Base-by-base conservation (phyloP, 2,329 filamentous ascomycete genomes). In the Paecilomyces niveus region DNA sequence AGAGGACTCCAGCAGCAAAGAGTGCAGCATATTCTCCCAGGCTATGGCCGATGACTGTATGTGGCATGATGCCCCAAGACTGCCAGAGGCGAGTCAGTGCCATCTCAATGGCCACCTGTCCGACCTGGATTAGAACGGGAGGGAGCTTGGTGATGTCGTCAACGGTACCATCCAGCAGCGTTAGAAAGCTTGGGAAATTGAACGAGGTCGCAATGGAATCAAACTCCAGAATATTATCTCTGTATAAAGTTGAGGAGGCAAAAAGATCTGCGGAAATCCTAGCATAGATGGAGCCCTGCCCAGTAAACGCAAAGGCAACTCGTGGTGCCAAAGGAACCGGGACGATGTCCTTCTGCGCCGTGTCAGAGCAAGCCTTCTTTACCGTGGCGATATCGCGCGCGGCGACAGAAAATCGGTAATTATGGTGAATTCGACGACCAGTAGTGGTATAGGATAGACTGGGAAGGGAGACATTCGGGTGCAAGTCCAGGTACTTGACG, bases 351-450 rank as follows among this genome's bases (percentile, higher is more conserved):
- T 55, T 33, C 22, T 8, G 24, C 3, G 24, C 31, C 24, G 33
- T n/a, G 11, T 26, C 33, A 13, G 39, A 51, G 49, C 49, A 39
- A 45, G 33, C 24, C 15, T 18, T 55, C 26, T 11, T 54, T 32
- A 54, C 29, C 6, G 15, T 81, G 74, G 88, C 85, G 15, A 89
- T 82, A 63, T 88, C 83, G 72, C 89, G 83, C 0, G 82, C 82
- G 21, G 83, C 83, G 65, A 89, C 89, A 61, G 89, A 85, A 65
- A 89, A 86, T 73, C 86, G 83, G 83, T 85, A 89, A 67, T 89
- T 87, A 61, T 89, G 86, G n/a, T 50, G 45, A 21, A 31, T 57
- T 1, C 2, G 35, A 56, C 11, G 15, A 49, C 13, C 59, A 54
- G 49, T 61, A 58, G 49, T 22, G 49, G 49, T 51, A 26, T 51